Evolutionary conservation across 176 grass and related monocot genomes (phyloP).

Genomic region (Themeda triandra): DNA sequence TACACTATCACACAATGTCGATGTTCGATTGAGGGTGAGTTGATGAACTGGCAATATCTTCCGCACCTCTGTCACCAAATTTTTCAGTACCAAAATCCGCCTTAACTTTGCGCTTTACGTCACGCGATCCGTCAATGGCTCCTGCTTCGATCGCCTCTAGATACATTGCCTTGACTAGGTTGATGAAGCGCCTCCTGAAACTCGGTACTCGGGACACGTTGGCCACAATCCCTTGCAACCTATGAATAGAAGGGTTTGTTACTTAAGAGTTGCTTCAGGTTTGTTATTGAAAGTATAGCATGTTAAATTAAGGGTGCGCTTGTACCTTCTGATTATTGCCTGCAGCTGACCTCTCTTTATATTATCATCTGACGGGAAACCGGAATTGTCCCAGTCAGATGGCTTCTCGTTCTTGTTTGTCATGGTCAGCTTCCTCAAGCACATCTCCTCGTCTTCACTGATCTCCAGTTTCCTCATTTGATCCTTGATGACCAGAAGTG

Average conservation of each 20-base stretch:
- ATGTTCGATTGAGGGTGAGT: background rate
- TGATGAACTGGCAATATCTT: slow-evolving; percentile 4
- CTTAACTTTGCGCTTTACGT: slow-evolving; percentile 7
- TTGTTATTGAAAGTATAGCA: background rate
- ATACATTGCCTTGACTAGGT: slow-evolving; percentile 62
- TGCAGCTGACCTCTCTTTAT: slow-evolving; percentile 83
- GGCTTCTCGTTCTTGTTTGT: slow-evolving; percentile 61
- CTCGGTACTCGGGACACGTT: slow-evolving; percentile 70
- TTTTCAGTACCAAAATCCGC: background rate
- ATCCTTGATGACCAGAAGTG: slow-evolving; percentile 79
- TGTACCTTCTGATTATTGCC: slow-evolving; percentile 82
- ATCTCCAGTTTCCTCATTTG: slow-evolving; percentile 63
- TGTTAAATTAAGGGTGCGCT: background rate
- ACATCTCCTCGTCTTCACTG: slow-evolving; percentile 61
- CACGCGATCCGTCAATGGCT: slow-evolving; percentile 14
- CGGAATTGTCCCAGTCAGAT: slow-evolving; percentile 64
- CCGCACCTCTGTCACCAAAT: background rate
- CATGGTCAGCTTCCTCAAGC: slow-evolving; percentile 66
- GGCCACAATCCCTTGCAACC: slow-evolving; percentile 67
- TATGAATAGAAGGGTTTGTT: slow-evolving; percentile 23
- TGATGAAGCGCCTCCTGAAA: slow-evolving; percentile 69
- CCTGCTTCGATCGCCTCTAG: slow-evolving; percentile 41
- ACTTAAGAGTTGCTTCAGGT: background rate
- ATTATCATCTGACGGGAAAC: slow-evolving; percentile 52
- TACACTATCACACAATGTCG: slow-evolving; percentile 18